Evolutionary conservation across 176 grass and related monocot species (phyloP).

Genomic region (Carex myosuroides): DNA sequence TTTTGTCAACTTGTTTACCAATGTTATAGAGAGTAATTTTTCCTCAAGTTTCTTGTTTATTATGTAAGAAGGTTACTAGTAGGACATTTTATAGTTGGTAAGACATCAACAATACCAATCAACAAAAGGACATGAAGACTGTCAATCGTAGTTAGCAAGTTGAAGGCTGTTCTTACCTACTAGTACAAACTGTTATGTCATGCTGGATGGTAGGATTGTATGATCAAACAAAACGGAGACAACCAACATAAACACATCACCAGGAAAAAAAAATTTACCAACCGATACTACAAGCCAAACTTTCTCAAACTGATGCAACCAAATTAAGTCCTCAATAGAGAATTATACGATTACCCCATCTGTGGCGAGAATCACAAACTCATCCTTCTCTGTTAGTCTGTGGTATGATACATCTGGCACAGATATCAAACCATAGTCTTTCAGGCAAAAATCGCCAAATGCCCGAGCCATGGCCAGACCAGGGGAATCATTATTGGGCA

Average conservation of each 20-base stretch:
- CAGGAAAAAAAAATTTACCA: neutral
- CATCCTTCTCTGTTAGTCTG: slow-evolving; percentile 46
- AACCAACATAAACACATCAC: neutral
- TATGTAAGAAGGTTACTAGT: neutral
- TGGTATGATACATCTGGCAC: slow-evolving; percentile 61
- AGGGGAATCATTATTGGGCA: slow-evolving; percentile 68
- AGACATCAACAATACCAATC: neutral
- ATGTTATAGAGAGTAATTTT: neutral
- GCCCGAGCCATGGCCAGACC: slow-evolving; percentile 91
- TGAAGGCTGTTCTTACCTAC: neutral
- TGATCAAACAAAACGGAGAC: neutral
- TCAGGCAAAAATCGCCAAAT: slow-evolving; percentile 87
- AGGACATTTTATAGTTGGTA: neutral
- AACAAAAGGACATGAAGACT: neutral
- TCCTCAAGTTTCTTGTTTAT: neutral
- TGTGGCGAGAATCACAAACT: slow-evolving; percentile 73
- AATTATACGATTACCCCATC: slow-evolving; percentile 55
- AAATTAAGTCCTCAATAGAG: neutral
- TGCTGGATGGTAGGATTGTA: neutral
- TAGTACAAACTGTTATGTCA: neutral
- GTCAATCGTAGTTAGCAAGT: neutral
- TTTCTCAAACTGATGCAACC: neutral
- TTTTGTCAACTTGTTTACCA: neutral
- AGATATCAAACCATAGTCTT: slow-evolving; percentile 83
- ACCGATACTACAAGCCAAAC: neutral